phyloP scores from a whole-genome alignment of 257 asterid genomes.

The Jacaranda copaia region DNA sequence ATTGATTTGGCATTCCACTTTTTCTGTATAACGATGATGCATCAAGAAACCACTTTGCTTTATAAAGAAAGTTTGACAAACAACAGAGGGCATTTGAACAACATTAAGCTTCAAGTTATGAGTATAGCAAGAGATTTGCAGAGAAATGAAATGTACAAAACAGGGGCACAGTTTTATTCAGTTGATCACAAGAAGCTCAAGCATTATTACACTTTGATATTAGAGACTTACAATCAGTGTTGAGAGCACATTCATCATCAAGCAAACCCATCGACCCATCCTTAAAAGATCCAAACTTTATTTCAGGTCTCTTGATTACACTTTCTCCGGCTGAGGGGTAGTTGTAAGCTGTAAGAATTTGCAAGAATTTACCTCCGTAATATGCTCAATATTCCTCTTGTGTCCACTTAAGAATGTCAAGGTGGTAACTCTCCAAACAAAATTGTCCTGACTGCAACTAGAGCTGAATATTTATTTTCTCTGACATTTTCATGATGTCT shows the following conservation, averaged over 20 bases:
- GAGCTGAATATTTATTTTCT: constrained; percentile 56
- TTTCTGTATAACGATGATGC: not conserved
- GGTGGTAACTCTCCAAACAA: constrained; percentile 22
- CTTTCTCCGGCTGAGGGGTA: not conserved
- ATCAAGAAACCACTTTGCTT: too few species aligned
- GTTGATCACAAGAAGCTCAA: constrained; percentile 14
- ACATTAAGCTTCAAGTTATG: not conserved
- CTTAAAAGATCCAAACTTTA: not conserved
- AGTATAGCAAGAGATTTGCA: not conserved
- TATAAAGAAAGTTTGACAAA: not conserved
- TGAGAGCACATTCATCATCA: not conserved
- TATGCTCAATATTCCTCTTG: not conserved
- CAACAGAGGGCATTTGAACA: not conserved
- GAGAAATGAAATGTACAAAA: too few species aligned
- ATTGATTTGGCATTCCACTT: not conserved
- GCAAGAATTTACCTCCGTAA: not conserved
- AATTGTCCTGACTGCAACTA: constrained; percentile 28
- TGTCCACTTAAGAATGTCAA: not conserved
- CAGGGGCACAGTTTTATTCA: constrained; percentile 22
- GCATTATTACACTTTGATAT: constrained; percentile 22
- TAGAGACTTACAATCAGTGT: constrained; percentile 26
- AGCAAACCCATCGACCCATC: not conserved
- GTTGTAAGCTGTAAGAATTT: not conserved
- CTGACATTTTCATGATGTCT: constrained; percentile 71
- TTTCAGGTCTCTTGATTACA: not conserved